Percentiles rank a stretch among this genome's conserved stretches.
Conservation (phyloP, 768 basidiomycete genomes). For the Suillus plorans region DNA sequence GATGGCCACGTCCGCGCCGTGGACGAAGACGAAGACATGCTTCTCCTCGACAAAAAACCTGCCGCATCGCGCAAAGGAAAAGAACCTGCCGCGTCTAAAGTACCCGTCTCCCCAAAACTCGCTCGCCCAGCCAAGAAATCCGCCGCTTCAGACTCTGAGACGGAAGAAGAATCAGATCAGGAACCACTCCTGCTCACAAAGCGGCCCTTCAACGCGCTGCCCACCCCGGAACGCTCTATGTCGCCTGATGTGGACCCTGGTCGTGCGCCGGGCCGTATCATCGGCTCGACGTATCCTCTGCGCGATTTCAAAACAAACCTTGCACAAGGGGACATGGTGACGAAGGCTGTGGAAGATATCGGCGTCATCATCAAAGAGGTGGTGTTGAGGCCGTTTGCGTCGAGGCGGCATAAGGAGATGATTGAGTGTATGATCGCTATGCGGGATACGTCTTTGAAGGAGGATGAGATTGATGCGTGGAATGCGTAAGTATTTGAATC, state of each 20-base stretch:
- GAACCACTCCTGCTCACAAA: conserved; percentile 22
- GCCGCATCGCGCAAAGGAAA: conserved; percentile 6
- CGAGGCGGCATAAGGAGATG: conserved; percentile 65
- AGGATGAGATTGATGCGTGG: conserved; percentile 85
- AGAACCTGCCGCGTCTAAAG: conserved; percentile 10
- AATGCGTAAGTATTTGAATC: conserved; percentile 52
- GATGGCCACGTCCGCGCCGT: conserved; percentile 61
- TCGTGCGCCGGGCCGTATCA: conserved; percentile 68
- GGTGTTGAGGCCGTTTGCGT: conserved; percentile 68
- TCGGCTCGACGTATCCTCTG: conserved; percentile 72
- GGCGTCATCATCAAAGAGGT: conserved; percentile 70
- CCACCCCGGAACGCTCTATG: conserved; percentile 55
- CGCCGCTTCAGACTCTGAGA: conserved; percentile 56
- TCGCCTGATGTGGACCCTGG: conserved; percentile 47
- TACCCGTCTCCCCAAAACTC: conserved; percentile 1
- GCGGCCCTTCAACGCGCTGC: conserved; percentile 31
- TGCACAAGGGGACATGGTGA: conserved; percentile 73
- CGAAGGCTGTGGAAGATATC: conserved; percentile 83
- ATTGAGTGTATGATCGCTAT: conserved; percentile 69
- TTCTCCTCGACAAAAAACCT: conserved; percentile 49
- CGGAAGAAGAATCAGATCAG: conserved; percentile 38
- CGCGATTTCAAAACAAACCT: conserved; percentile 75
- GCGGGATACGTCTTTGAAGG: conserved; percentile 65
- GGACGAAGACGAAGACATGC: conserved; percentile 60
- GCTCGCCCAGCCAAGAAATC: conserved; percentile 20